Conservation (phyloP, 2,329 filamentous ascomycete species). For the Claviceps sp. region DNA sequence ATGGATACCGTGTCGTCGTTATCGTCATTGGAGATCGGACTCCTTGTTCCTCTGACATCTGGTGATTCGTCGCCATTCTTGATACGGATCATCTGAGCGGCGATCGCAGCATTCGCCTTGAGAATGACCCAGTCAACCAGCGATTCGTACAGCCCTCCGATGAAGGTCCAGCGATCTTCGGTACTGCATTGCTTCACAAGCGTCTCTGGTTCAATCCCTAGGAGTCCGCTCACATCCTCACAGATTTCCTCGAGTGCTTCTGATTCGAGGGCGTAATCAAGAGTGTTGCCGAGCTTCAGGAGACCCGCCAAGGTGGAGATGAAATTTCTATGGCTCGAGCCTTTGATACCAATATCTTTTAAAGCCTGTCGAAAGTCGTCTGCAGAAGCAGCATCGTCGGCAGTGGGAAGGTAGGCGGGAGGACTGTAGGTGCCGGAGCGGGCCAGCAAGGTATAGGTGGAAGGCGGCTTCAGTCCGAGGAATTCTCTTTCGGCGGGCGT, state of each 20-base stretch:
- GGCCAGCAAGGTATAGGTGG: slow-evolving; percentile 65
- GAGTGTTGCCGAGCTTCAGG: slow-evolving; percentile 80
- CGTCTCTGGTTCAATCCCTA: slow-evolving; percentile 77
- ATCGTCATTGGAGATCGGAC: slow-evolving; percentile 57
- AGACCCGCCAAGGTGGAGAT: slow-evolving; percentile 77
- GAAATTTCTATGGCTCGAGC: slow-evolving; percentile 64
- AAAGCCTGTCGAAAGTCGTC: slow-evolving; percentile 83
- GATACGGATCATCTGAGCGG: slow-evolving; percentile 55
- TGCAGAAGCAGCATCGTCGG: slow-evolving; percentile 81
- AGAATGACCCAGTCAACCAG: slow-evolving; percentile 88
- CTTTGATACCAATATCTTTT: slow-evolving; percentile 89
- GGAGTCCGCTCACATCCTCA: slow-evolving; percentile 75
- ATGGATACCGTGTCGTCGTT: slow-evolving; percentile 76
- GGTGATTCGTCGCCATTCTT: slow-evolving; percentile 54
- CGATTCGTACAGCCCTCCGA: slow-evolving; percentile 82
- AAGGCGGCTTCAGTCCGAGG: slow-evolving; percentile 63
- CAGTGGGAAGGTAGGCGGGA: slow-evolving; percentile 79
- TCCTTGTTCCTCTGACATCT: slow-evolving; percentile 47
- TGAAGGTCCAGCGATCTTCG: slow-evolving; percentile 68
- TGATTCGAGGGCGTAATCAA: slow-evolving; percentile 72
- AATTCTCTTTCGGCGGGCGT: slow-evolving; percentile 83
- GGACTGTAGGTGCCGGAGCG: slow-evolving; percentile 76
- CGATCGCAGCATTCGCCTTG: slow-evolving; percentile 79
- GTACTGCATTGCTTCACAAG: slow-evolving; percentile 69
- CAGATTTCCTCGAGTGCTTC: slow-evolving; percentile 77